Base-by-base conservation (phyloP, 805 yeast genomes). In the Saccharomycopsis sp. region DNA sequence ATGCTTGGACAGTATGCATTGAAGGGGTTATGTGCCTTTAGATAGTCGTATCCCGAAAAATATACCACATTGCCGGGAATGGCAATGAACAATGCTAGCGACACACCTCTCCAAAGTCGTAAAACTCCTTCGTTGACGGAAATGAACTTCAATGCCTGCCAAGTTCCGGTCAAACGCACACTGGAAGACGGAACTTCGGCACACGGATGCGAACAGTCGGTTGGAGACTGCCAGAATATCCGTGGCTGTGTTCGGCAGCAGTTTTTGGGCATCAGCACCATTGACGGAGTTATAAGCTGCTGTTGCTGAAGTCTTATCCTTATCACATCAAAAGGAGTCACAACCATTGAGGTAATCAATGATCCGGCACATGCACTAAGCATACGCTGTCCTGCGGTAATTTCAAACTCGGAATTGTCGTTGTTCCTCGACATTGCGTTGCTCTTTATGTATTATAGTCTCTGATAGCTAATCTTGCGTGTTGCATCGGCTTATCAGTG, bases 51-150 rank as follows among this genome's bases (percentile, higher is more conserved):
- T 0, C 97, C 97, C 1, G 95, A 87, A 73, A 90, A 94, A 70
- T 94, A 94, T 3, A 94, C 91, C 60, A 94, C 87, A 64, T 92
- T 94, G 0, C 97, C 80, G 1, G 99, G 99, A 1, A 91, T 78
- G 0, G 97, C 89, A 96, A 94, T 94, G 14, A 87, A 58, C 18
- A 94, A 72, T 0, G 96, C 89, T 34, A 92, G 69, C 0, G 92
- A 81, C 7, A 94, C 76, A 0, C 99, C 99, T 56, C 98, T 75
- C 92, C 97, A 94, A 16, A 94, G 74, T 0, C 97, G 85, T 1
- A 76, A 53, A 0, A 82, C 24, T 0, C 99, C 99, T 70, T 94
- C 99, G 24, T 79, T 75, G 34, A 76, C 71, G 2, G 83, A 78
- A 50, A 92, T 91, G 50, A 80, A 78, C 1, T 72, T 63, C 62